These are phyloP conservation scores for Emergomyces pasteurianus DNA, from an alignment of 2,329 filamentous ascomycete genomes.

Conservation along the genomic window DNA sequence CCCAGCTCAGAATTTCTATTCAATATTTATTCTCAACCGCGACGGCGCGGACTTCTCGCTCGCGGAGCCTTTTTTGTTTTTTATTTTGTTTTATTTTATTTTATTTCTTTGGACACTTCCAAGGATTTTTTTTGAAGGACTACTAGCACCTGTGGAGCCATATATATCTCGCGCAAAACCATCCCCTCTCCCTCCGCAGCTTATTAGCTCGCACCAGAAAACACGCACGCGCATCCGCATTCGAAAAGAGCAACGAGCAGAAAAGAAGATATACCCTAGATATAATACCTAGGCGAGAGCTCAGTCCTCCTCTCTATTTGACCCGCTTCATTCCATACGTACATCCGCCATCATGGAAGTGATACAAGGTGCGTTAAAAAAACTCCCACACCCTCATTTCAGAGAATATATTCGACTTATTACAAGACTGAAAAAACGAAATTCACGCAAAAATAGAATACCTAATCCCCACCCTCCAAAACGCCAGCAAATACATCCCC, in stretches of 20 bases:
- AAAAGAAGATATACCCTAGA: neutral
- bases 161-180: neutral
- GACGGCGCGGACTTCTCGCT: neutral
- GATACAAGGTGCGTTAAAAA: slow-evolving; percentile 9
- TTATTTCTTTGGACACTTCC: neutral
- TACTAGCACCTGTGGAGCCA: neutral
- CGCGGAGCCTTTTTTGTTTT: too few relatives aligned
- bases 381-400: too few relatives aligned
- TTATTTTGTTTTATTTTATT: too few relatives aligned
- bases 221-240: neutral
- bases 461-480: slow-evolving; percentile 12
- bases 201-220: neutral
- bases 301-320: neutral
- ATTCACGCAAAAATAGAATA: slow-evolving; percentile 9
- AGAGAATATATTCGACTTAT: neutral
- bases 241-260: neutral
- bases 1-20: neutral
- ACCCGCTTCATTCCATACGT: neutral
- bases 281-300: neutral
- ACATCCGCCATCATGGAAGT: slow-evolving; percentile 1
- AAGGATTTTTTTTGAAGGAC: neutral
- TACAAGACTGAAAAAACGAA: neutral
- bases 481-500: slow-evolving; percentile 7
- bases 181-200: neutral
- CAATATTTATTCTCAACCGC: too few relatives aligned